Evolutionary conservation across 805 yeast genomes (phyloP).

Genomic region (Candida succiphila): DNA sequence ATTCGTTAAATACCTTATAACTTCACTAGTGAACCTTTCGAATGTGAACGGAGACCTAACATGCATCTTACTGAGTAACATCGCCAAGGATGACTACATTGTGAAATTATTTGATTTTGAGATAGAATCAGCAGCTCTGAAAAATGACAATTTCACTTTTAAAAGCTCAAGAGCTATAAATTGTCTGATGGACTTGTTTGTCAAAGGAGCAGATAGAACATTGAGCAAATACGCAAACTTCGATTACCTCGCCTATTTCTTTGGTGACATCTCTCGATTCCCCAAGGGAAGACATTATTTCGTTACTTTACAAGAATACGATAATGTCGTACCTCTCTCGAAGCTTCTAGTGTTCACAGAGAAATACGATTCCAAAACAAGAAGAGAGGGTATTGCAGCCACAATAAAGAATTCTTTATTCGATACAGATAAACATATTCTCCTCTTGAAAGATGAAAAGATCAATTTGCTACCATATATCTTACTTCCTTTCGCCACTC

Average conservation of each 20-base stretch:
- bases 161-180: conserved; percentile 54
- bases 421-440: conserved; percentile 60
- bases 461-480: conserved; percentile 77
- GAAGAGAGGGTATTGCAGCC: conserved; percentile 90
- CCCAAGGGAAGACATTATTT: conserved; percentile 68
- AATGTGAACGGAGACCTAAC: conserved; percentile 71
- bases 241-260: conserved; percentile 80
- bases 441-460: conserved; percentile 45
- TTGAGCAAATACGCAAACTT: conserved; percentile 65
- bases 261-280: conserved; percentile 83
- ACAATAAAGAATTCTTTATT: conserved; percentile 86
- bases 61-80: conserved; percentile 75
- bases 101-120: conserved; percentile 36
- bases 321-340: conserved; percentile 68
- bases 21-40: conserved; percentile 39
- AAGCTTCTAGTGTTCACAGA: conserved; percentile 78
- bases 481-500: conserved; percentile 70
- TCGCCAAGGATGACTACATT: conserved; percentile 70
- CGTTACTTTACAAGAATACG: conserved; percentile 62
- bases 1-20: conserved; percentile 39
- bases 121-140: conserved; percentile 23
- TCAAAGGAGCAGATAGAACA: conserved; percentile 66
- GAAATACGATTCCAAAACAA: conserved; percentile 60
- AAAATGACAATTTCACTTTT: conserved; percentile 34
- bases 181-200: conserved; percentile 81